phyloP scores from a whole-genome alignment of 139 green algal genomes.

The Parachlorella kessleri region DNA sequence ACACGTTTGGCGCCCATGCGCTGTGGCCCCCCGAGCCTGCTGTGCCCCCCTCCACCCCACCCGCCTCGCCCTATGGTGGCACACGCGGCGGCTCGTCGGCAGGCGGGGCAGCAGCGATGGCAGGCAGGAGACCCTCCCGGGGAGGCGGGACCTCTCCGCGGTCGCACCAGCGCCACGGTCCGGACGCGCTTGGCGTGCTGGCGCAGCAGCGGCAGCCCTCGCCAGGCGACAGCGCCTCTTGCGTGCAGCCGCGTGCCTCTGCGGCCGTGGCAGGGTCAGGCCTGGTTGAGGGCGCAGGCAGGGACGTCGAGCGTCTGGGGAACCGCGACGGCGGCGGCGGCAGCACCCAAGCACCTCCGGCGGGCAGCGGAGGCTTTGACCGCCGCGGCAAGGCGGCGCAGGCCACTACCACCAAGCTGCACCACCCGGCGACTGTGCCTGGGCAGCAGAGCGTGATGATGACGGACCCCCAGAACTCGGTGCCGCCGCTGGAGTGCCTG shows the following conservation, averaged over 20 bases:
- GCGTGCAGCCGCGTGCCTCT: neutral
- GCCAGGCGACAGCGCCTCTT: neutral
- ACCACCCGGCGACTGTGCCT: conserved; percentile 17
- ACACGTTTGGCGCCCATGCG: conserved; percentile 43
- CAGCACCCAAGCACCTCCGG: neutral
- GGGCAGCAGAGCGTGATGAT: conserved; percentile 34
- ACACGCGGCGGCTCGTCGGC: neutral
- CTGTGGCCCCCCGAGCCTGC: neutral
- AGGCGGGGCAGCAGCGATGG: neutral
- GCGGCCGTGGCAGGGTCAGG: neutral
- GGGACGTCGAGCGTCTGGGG: too few relatives aligned
- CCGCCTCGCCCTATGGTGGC: neutral
- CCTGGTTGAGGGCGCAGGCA: neutral
- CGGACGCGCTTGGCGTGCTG: too few relatives aligned
- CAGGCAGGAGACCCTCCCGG: neutral
- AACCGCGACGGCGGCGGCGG: neutral
- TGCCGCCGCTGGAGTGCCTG: conserved; percentile 27
- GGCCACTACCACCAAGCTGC: neutral
- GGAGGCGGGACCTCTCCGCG: neutral
- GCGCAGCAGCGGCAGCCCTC: neutral
- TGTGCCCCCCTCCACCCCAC: neutral
- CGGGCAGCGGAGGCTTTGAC: neutral
- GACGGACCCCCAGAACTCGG: conserved; percentile 22
- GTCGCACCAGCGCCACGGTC: neutral
- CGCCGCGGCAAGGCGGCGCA: neutral